These are phyloP conservation scores for Piper betle DNA, from an alignment of 164 flowering plant genomes.

Conservation along the genomic window DNA sequence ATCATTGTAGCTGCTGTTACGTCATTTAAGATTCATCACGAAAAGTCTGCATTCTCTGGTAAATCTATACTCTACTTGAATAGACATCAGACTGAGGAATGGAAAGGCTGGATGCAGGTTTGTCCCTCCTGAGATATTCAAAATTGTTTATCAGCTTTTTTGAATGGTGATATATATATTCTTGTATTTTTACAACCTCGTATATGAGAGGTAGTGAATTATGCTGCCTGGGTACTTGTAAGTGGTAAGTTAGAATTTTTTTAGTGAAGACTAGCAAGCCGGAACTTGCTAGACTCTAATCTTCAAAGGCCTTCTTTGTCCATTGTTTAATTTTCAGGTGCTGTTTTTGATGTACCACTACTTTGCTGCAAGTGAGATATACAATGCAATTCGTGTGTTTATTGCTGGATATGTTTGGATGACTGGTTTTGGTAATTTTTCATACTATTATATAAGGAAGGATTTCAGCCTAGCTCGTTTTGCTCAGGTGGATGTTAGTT, in stretches of 20 bases:
- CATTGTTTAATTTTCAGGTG: conserved; percentile 39
- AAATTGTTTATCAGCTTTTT: background rate
- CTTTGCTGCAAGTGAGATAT: conserved; percentile 95
- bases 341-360: conserved; percentile 93
- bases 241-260: no score
- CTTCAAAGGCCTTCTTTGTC: conserved; percentile 3
- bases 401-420: conserved; percentile 98
- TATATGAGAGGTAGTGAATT: no score
- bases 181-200: no score
- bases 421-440: conserved; percentile 98
- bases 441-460: conserved; percentile 83
- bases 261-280: no score
- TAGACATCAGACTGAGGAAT: conserved; percentile 98
- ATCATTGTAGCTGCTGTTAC: conserved; percentile 82
- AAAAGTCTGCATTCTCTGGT: conserved; percentile 77
- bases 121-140: conserved; percentile 4
- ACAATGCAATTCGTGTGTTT: conserved; percentile 83
- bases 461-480: conserved; percentile 91
- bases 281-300: background rate
- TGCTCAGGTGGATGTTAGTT: conserved; percentile 52
- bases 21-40: conserved; percentile 73
- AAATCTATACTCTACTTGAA: conserved; percentile 81
- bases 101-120: conserved; percentile 99
- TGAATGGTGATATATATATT: no score
- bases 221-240: no score